phyloP scores from a whole-genome alignment of 805 yeast species.

The Zygosaccharomyces pseudorouxii region DNA sequence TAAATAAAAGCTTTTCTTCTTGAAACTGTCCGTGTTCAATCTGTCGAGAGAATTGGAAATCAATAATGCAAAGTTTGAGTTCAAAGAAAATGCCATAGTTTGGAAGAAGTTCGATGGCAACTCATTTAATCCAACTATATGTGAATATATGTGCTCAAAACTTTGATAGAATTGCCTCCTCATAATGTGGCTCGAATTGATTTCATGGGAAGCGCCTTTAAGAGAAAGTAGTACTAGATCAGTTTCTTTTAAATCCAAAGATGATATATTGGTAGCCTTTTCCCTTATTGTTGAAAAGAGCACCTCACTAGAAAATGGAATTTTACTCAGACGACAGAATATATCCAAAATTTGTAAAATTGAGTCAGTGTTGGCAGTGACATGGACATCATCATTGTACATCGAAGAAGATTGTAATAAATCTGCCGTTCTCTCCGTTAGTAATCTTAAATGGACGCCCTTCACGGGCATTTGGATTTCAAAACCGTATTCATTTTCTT shows the following conservation, averaged over 20 bases:
- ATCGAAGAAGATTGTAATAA: slow-evolving; percentile 57
- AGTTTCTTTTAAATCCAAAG: slow-evolving; percentile 13
- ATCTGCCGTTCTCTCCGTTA: slow-evolving; percentile 67
- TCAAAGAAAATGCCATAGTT: slow-evolving; percentile 17
- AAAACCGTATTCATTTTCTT: slow-evolving; percentile 24
- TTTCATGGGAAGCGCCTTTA: slow-evolving; percentile 27
- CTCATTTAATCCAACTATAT: slow-evolving; percentile 31
- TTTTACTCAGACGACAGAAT: slow-evolving; percentile 35
- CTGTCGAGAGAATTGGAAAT: slow-evolving; percentile 27
- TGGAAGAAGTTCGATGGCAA: slow-evolving; percentile 27
- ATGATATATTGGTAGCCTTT: slow-evolving; percentile 24
- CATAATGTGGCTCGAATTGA: slow-evolving; percentile 14
- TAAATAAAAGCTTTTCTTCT: slow-evolving; percentile 19
- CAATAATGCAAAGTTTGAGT: slow-evolving; percentile 21
- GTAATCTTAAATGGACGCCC: slow-evolving; percentile 46
- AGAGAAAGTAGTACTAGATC: slow-evolving; percentile 27
- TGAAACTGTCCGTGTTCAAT: slow-evolving; percentile 21
- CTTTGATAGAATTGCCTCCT: slow-evolving; percentile 21
- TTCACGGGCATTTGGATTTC: slow-evolving; percentile 22
- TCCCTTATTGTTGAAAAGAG: slow-evolving; percentile 31
- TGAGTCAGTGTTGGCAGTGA: slow-evolving; percentile 29
- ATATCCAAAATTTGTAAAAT: slow-evolving; percentile 35
- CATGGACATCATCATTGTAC: slow-evolving; percentile 26
- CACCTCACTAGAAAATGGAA: slow-evolving; percentile 68
- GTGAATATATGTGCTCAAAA: slow-evolving; percentile 29